Evolutionary conservation across 2,329 filamentous ascomycete species (phyloP), one percentile per base, ranked within the genome.

Genomic region (Cercospora berteroae): DNA sequence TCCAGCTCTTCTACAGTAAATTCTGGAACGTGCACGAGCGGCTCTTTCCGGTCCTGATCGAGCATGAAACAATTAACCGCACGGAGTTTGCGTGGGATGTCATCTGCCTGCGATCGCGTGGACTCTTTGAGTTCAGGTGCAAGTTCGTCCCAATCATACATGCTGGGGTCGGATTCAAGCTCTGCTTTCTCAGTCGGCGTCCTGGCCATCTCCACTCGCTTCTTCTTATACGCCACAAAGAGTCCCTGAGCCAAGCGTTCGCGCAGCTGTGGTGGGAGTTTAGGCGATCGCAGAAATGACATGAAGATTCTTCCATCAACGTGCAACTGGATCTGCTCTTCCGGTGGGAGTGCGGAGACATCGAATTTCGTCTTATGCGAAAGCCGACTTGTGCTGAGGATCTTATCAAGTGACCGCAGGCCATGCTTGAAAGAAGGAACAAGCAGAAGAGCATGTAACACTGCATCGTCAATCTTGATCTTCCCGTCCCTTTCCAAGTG

Each of bases 241-340:
- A 79, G 68, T 8, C 74, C 74, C 55, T 77, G 72, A 1, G 77
- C 77, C 7, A 79, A 69, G 18, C 67, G 67, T 68, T 79, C 77
- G 44, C 77, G 74, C n/a, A 79, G 69, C 12, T 72, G 70, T 10
- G 75, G 73, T 10, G 72, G 75, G 1, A 78, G 69, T 48, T 75
- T 77, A 1, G 76, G 76, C 7, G 72, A 71, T n/a, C 76, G 72
- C 2, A 78, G 69, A 66, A 73, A 76, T 52, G 70, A 73, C 76
- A 77, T 78, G 72, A 78, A 78, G 36, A 71, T 76, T 58, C 70
- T 69, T 44, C 74, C 75, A 64, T 78, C 76, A n/a, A 77, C 76
- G 59, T 78, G 75, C 4, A 77, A 68, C 57, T 76, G 74, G 16
- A 78, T 77, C 62, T 77, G 76, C 67, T 78, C 76, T 64, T 78